phyloP scores from a whole-genome alignment of 495 filamentous ascomycete genomes.

The Talaromyces thailandensis region DNA sequence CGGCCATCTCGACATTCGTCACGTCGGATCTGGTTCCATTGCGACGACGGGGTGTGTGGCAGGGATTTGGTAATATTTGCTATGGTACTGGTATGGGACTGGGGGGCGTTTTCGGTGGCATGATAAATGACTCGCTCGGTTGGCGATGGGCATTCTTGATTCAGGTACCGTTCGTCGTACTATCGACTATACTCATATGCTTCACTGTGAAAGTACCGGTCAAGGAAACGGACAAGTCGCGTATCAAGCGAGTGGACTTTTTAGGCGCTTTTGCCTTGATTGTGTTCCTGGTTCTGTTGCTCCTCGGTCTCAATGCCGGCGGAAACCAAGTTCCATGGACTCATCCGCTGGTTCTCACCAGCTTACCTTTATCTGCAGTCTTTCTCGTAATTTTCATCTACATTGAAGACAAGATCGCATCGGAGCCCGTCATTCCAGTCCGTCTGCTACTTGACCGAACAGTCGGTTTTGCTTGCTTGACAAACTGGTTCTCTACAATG shows the following conservation, averaged over 20 bases:
- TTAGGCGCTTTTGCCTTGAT: conserved; percentile 62
- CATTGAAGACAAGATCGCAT: conserved; percentile 54
- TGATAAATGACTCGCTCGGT: conserved; percentile 69
- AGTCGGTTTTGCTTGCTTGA: conserved; percentile 63
- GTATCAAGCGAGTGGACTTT: conserved; percentile 76
- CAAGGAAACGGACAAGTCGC: conserved; percentile 49
- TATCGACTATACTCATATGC: conserved; percentile 58
- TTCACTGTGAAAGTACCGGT: conserved; percentile 66
- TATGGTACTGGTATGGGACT: conserved; percentile 61
- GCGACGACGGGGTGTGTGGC: conserved; percentile 70
- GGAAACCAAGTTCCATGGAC: conserved; percentile 81
- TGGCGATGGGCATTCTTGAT: conserved; percentile 73
- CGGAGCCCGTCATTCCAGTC: conserved; percentile 81
- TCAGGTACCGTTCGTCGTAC: conserved; percentile 58
- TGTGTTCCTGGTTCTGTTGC: conserved; percentile 58
- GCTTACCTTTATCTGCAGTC: conserved; percentile 54
- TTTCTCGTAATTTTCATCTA: conserved; percentile 50
- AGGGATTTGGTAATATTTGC: conserved; percentile 76
- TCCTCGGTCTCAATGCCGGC: conserved; percentile 76
- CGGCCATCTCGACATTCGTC: conserved; percentile 74
- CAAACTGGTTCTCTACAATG: conserved; percentile 62
- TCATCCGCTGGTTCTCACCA: conserved; percentile 66
- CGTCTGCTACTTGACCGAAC: conserved; percentile 64
- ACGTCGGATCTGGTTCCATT: conserved; percentile 76
- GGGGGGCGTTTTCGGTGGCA: conserved; percentile 65